These are phyloP conservation scores for Nitzschia sp. DNA, from an alignment of 108 stramenopile genomes.

Conservation along the genomic window DNA sequence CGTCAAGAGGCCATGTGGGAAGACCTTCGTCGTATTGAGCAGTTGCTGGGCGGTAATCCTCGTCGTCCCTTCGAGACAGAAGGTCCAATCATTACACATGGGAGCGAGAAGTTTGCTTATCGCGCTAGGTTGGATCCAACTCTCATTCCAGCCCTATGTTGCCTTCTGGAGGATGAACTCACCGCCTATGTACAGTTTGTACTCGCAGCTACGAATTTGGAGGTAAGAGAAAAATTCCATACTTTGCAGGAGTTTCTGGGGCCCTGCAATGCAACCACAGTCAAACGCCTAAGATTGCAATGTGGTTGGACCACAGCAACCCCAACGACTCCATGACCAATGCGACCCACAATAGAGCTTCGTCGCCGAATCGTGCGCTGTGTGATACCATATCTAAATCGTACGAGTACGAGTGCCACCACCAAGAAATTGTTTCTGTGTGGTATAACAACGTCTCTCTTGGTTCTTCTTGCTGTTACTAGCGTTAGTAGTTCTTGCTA, in stretches of 20 bases:
- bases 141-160: conserved; percentile 17
- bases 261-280: not conserved
- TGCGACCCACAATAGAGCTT: too few species aligned
- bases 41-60: conserved; percentile 11
- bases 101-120: conserved; percentile 28
- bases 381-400: too few species aligned
- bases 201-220: conserved; percentile 15
- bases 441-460: too few species aligned
- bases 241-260: not conserved
- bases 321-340: too few species aligned
- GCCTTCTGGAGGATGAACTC: conserved; percentile 14
- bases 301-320: conserved; percentile 1
- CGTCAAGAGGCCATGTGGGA: conserved; percentile 28
- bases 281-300: not conserved
- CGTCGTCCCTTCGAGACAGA: conserved; percentile 12
- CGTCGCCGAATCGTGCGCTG: too few species aligned
- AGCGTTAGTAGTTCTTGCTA: too few species aligned
- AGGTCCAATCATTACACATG: conserved; percentile 29
- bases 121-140: conserved; percentile 13
- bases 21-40: conserved; percentile 19
- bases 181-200: conserved; percentile 12
- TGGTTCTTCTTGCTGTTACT: too few species aligned
- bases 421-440: too few species aligned
- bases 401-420: too few species aligned
- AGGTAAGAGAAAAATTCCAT: conserved; percentile 2